A percentile compares a stretch with the other conserved stretches of the same genome.
These are phyloP conservation scores for Lathyrus sativus DNA, from an alignment of 306 rosid species.

Conservation along the genomic window DNA sequence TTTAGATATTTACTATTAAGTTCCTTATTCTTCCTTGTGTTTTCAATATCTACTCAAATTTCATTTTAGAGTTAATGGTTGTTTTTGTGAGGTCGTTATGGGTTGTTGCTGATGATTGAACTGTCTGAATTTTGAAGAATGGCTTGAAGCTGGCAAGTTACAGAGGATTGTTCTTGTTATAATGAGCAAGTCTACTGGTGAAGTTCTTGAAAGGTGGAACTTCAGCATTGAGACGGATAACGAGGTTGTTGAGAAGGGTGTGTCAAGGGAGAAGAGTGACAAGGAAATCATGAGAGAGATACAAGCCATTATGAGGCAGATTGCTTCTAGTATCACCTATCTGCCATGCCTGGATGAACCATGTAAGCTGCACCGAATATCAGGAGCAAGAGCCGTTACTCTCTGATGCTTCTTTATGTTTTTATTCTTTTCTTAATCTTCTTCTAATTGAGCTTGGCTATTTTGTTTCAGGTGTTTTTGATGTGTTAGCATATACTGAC, in stretches of 20 bases:
- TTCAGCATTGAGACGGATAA: constrained; percentile 93
- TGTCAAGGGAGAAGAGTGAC: constrained; percentile 93
- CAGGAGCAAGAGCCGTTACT: not conserved
- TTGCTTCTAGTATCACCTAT: constrained; percentile 97
- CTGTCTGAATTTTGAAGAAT: constrained; percentile 53
- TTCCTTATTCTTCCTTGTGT: not conserved
- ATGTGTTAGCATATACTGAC: constrained; percentile 96
- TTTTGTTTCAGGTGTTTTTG: constrained; percentile 74
- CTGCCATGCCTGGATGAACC: constrained; percentile 96
- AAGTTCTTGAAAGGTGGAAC: constrained; percentile 97
- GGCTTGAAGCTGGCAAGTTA: constrained; percentile 98
- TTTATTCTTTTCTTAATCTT: not conserved
- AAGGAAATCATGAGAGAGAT: constrained; percentile 99
- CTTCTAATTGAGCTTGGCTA: not conserved
- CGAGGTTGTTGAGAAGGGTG: constrained; percentile 79
- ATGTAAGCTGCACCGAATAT: constrained; percentile 50
- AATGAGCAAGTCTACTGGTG: constrained; percentile 63
- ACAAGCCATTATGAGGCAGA: constrained; percentile 98
- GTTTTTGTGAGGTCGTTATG: constrained; percentile 5
- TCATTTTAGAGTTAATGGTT: constrained; percentile 4
- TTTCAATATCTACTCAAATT: not conserved
- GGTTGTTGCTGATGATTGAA: constrained; percentile 26
- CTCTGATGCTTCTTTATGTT: not conserved
- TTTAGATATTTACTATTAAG: not conserved
- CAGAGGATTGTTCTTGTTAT: constrained; percentile 93